Evolutionary conservation across 192 early-diverging fungal genomes (phyloP).

Genomic region (Coemansia javaensis): DNA sequence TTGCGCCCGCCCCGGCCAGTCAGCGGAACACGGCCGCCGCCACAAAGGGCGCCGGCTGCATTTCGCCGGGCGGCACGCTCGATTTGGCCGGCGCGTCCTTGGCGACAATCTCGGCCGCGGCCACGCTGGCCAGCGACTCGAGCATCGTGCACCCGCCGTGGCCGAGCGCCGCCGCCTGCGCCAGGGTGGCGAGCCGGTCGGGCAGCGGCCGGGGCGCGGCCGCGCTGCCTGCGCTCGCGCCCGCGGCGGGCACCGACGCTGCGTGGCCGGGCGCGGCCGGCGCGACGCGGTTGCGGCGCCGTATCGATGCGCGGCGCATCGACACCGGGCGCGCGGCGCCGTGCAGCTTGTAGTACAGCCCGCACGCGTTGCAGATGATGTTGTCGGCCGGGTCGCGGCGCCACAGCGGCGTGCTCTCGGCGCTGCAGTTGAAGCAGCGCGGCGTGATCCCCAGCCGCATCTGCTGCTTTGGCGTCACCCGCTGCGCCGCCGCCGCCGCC

Average conservation of each 20-base stretch:
- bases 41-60: too few relatives aligned
- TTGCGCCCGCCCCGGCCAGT: not conserved
- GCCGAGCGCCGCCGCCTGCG: slow-evolving; percentile 33
- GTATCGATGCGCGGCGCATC: slow-evolving; percentile 86
- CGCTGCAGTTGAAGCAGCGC: slow-evolving; percentile 76
- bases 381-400: slow-evolving; percentile 84
- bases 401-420: slow-evolving; percentile 93
- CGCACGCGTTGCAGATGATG: slow-evolving; percentile 95
- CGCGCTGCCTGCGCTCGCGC: not conserved
- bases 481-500: too few relatives aligned
- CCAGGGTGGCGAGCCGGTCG: slow-evolving; percentile 32
- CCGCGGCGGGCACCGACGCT: slow-evolving; percentile 8
- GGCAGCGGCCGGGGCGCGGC: not conserved
- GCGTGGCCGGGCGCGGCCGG: not conserved
- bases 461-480: slow-evolving; percentile 51
- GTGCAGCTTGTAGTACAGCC: slow-evolving; percentile 93
- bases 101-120: slow-evolving; percentile 28
- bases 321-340: slow-evolving; percentile 79
- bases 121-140: slow-evolving; percentile 42
- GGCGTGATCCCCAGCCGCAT: slow-evolving; percentile 44
- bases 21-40: too few relatives aligned
- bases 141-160: slow-evolving; percentile 20
- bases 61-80: too few relatives aligned
- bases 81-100: too few relatives aligned
- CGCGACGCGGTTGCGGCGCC: slow-evolving; percentile 76